Evolutionary conservation across 129 eudicot species (phyloP), one percentile per base, ranked within the genome.

Genomic region (Helianthus tuberosus): DNA sequence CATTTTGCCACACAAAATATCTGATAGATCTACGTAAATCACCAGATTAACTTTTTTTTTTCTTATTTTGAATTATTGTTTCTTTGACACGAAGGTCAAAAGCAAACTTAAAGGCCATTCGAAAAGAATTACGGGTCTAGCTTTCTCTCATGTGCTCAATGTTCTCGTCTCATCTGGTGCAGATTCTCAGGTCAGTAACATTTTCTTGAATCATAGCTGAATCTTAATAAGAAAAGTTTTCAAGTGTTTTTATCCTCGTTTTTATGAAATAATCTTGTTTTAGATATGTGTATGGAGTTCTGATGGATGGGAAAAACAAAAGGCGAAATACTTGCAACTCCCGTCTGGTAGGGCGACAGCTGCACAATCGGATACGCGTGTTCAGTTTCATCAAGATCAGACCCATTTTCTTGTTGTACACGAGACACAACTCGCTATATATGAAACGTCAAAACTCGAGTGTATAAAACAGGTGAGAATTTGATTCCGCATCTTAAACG

Each of bases 21-120:
- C 35, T 29, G 35, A 29, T 29, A 29, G 1, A 29, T 29, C 35
- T 29, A 32, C 4, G 4, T 32, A 32, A 32, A 32, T 32, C 36
- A 32, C 36, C 36, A 32, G 36, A 2, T 3, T 32, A 32, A 32
- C 36, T 32, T 32, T 20, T 20, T 20, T 20, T 32, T 32, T 32
- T 32, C 36, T 2, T 32, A 32, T 32, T 32, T 32, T 32, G 2
- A 32, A 32, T 2, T 32, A 8, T 9, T 3, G 4, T 3, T 4
- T 58, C 38, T 80, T 47, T 52, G 35, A 51, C 25, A 36, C 25
- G 69, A 75, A 93, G 98, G 96, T 93, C 11, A 93, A 93, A 86
- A 93, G 98, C 89, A 93, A 93, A 91, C 95, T 93, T 61, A 93
- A 90, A 85, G 98, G 98, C 1, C 98, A 93, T 75, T 77, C 90